These are phyloP conservation scores for Neurospora sp. DNA, from an alignment of 495 filamentous ascomycete species.

Conservation along the genomic window DNA sequence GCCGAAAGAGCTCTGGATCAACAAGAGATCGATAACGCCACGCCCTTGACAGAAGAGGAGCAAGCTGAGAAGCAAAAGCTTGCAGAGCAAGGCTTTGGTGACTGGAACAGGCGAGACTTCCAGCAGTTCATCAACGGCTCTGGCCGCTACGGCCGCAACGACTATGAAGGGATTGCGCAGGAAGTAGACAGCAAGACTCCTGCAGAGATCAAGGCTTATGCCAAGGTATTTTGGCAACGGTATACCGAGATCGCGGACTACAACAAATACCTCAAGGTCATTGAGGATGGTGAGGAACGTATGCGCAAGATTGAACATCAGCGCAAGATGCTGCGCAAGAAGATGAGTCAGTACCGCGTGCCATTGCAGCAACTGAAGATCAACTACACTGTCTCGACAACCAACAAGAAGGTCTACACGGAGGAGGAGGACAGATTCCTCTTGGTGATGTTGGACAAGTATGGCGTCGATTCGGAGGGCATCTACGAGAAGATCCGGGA, in stretches of 20 bases:
- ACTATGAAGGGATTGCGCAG: conserved; percentile 72
- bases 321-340: conserved; percentile 86
- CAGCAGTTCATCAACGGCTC: conserved; percentile 95
- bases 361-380: conserved; percentile 96
- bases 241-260: conserved; percentile 84
- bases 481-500: conserved; percentile 81
- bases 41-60: conserved; percentile 82
- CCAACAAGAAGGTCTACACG: conserved; percentile 99
- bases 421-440: conserved; percentile 98
- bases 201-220: conserved; percentile 78
- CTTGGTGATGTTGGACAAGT: conserved; percentile 82
- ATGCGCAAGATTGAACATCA: conserved; percentile 82
- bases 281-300: conserved; percentile 87
- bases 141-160: conserved; percentile 78
- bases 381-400: conserved; percentile 96
- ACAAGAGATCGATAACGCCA: conserved; percentile 83
- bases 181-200: conserved; percentile 88
- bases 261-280: conserved; percentile 72
- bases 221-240: conserved; percentile 88
- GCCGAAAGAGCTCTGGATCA: conserved; percentile 84
- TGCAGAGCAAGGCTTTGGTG: conserved; percentile 74
- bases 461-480: conserved; percentile 76
- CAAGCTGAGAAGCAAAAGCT: conserved; percentile 70
- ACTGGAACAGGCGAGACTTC: conserved; percentile 96
- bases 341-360: conserved; percentile 90